Evolutionary conservation across 345 rosid species (phyloP).

Genomic region (Bruguiera gymnorhiza): DNA sequence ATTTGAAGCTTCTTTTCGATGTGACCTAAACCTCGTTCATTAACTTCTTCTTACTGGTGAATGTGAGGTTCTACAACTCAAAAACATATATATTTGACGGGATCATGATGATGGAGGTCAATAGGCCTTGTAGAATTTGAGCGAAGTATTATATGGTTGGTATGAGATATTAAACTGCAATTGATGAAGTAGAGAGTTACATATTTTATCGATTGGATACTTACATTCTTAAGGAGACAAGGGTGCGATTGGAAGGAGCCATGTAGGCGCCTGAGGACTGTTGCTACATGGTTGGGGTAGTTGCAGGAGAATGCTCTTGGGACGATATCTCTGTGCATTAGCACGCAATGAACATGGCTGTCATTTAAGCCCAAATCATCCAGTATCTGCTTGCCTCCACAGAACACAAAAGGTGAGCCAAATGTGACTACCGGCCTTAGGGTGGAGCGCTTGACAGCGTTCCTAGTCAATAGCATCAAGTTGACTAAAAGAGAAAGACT

Average conservation of each 20-base stretch:
- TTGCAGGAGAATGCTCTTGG: conserved; percentile 97
- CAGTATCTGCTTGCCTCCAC: conserved; percentile 74
- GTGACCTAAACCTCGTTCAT: too few species aligned
- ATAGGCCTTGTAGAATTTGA: too few species aligned
- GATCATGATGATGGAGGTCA: background rate
- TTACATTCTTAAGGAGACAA: conserved; percentile 70
- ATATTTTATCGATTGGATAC: conserved; percentile 9
- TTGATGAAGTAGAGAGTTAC: background rate
- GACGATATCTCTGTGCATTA: conserved; percentile 93
- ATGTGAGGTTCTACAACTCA: too few species aligned
- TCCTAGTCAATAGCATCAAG: conserved; percentile 65
- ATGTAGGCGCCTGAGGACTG: conserved; percentile 64
- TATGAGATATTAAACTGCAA: background rate
- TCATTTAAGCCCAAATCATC: conserved; percentile 69
- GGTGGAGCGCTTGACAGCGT: conserved; percentile 48
- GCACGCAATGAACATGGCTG: conserved; percentile 56
- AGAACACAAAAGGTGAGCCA: conserved; percentile 87
- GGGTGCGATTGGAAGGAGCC: conserved; percentile 57
- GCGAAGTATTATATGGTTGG: too few species aligned
- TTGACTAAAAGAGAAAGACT: conserved; percentile 72
- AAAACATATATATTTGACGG: background rate
- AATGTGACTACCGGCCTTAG: conserved; percentile 72
- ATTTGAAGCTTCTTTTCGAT: background rate
- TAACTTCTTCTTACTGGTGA: too few species aligned
- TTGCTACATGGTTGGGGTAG: conserved; percentile 75